Evolutionary conservation across 176 grass and related monocot species (phyloP), one percentile per base, ranked within the genome.

Genomic region (Avena sativa): DNA sequence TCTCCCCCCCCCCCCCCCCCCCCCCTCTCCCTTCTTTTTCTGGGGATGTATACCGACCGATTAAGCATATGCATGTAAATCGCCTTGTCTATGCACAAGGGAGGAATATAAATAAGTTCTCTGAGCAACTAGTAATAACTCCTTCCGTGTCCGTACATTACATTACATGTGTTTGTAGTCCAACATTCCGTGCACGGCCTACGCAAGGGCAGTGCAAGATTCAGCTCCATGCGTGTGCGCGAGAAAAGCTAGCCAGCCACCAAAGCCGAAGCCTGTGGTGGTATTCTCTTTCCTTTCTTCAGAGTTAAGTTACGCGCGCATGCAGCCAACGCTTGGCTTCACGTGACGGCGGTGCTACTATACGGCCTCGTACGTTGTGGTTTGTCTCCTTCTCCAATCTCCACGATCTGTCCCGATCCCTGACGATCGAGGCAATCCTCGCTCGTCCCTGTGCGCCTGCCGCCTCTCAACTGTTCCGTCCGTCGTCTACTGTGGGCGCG

Each of bases 301-400:
- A 52, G 23, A 26, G 2, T 7, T 51, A 26, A 26, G 47, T 3
- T 2, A 12, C 66, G 19, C 5, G 0, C 28, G 21, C 73, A 76
- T 76, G 14, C 47, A 26, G 73, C 47, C 73, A 30, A 52, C 13
- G 73, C 47, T 10, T 4, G 6, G 21, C 47, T 76, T 52, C 73
- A 76, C 73, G 73, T 76, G 73, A 76, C 21, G 72, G 47, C 72
- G 72, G 46, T 75, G 72, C 40, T 43, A 43, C 48, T 50, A 28
- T 50, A 28, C 73, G 73, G 73, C 73, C 8, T 30, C 47, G 73
- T 55, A 64, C 77, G 51, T 80, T 44, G 57, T 40, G 8, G 25
- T 9, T 79, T 80, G 85, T 84, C 49, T 38, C 73, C 2, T 79
- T 90, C 46, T 20, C 13, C 10, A 1, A 6, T 90, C 46, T 20